Evolutionary conservation across 345 rosid genomes (phyloP).

Genomic region (Gossypium arboreum): DNA sequence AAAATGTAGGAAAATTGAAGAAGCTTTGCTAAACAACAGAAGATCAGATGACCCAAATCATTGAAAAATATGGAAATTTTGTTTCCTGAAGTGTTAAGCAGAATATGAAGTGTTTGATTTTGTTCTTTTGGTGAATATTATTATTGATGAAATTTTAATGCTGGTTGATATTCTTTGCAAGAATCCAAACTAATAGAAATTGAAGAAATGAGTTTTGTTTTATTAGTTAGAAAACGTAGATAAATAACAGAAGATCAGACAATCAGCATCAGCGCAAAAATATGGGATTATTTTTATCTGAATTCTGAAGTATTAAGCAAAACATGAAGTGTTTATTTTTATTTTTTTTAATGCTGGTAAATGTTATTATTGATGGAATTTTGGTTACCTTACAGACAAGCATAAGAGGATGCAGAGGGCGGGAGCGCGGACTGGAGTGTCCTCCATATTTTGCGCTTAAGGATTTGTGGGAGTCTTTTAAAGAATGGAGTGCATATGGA

Average conservation of each 20-base stretch:
- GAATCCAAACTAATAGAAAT: not conserved
- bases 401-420: slow-evolving; percentile 27
- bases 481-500: slow-evolving; percentile 97
- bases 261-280: not conserved
- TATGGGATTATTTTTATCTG: not conserved
- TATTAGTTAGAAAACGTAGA: too few relatives aligned
- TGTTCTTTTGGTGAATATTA: not conserved
- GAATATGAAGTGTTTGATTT: not conserved
- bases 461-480: slow-evolving; percentile 85
- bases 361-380: slow-evolving; percentile 4
- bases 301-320: not conserved
- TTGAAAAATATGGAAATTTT: not conserved
- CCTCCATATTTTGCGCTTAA: slow-evolving; percentile 53
- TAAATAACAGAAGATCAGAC: not conserved
- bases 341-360: not conserved
- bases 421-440: slow-evolving; percentile 23
- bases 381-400: slow-evolving; percentile 38
- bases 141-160: slow-evolving; percentile 1
- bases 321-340: not conserved
- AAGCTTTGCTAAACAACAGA: not conserved
- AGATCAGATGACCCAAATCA: not conserved
- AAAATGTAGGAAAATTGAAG: not conserved
- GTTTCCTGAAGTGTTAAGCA: not conserved
- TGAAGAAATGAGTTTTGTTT: not conserved
- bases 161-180: not conserved